phyloP scores from a whole-genome alignment of 495 filamentous ascomycete genomes.

The Neurospora sublineolata region DNA sequence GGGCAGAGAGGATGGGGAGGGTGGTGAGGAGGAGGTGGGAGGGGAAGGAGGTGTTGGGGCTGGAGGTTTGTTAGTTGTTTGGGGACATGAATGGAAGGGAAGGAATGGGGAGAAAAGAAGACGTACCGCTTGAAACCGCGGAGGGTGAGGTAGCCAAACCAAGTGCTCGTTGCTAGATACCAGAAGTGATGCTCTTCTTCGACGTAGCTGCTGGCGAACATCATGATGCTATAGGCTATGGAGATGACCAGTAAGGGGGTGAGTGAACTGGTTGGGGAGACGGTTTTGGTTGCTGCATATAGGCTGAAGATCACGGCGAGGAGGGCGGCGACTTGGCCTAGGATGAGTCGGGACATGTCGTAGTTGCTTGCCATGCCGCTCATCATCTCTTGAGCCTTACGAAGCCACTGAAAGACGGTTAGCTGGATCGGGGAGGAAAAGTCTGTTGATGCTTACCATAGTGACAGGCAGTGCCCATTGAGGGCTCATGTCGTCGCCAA shows the following conservation, averaged over 20 bases:
- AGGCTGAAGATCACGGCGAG: slow-evolving; percentile 16
- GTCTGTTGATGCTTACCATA: slow-evolving; percentile 11
- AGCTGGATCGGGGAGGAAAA: slow-evolving; percentile 4
- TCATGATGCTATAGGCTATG: slow-evolving; percentile 64
- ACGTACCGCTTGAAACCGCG: slow-evolving; percentile 28
- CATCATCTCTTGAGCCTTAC: slow-evolving; percentile 59
- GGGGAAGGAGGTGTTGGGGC: not conserved
- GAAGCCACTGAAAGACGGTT: slow-evolving; percentile 44
- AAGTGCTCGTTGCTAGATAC: slow-evolving; percentile 81
- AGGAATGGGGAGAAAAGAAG: not conserved
- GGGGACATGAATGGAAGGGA: not conserved
- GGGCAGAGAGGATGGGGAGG: slow-evolving; percentile 28
- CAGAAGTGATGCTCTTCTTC: slow-evolving; percentile 98
- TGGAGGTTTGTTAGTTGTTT: not conserved
- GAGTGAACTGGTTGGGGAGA: not conserved
- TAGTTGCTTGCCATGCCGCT: slow-evolving; percentile 88
- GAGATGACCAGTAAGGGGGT: slow-evolving; percentile 20
- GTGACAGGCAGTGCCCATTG: slow-evolving; percentile 17
- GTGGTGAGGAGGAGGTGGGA: slow-evolving; percentile 6
- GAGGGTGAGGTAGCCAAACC: slow-evolving; percentile 55
- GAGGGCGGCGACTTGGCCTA: slow-evolving; percentile 20
- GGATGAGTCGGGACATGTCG: slow-evolving; percentile 40
- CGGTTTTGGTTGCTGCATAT: slow-evolving; percentile 5
- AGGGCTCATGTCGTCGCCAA: slow-evolving; percentile 6
- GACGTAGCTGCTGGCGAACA: slow-evolving; percentile 96